Evolutionary conservation across 176 grass and related monocot genomes (phyloP).

Genomic region (Dendrocalamus sinicus): DNA sequence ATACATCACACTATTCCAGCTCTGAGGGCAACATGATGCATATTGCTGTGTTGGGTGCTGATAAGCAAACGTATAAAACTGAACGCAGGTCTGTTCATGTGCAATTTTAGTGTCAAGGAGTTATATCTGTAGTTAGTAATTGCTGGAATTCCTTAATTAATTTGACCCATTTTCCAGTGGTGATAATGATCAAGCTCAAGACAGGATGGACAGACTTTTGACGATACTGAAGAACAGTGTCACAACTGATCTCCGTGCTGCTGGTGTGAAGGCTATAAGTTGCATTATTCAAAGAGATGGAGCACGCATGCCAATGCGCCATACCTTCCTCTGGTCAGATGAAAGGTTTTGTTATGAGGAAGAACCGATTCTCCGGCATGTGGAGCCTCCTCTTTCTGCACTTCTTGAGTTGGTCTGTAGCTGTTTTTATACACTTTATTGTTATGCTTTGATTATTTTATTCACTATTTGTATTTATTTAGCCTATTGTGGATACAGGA

Average conservation of each 20-base stretch:
- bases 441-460: constrained; percentile 22
- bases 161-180: constrained; percentile 48
- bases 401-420: constrained; percentile 88
- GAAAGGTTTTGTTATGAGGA: constrained; percentile 78
- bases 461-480: constrained; percentile 26
- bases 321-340: constrained; percentile 79
- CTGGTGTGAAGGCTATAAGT: constrained; percentile 71
- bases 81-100: constrained; percentile 64
- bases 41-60: constrained; percentile 77
- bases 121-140: background rate
- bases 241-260: constrained; percentile 58
- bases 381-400: constrained; percentile 90
- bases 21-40: constrained; percentile 85
- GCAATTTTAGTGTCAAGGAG: background rate
- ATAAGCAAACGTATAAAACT: constrained; percentile 64
- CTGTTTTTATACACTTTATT: constrained; percentile 32
- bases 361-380: constrained; percentile 80
- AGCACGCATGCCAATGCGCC: constrained; percentile 72
- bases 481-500: constrained; percentile 57
- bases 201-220: constrained; percentile 63
- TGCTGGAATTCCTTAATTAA: constrained; percentile 15
- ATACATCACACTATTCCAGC: constrained; percentile 34
- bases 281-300: constrained; percentile 94
- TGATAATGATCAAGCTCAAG: constrained; percentile 80
- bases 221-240: constrained; percentile 62